Evolutionary conservation across 306 rosid genomes (phyloP).

Genomic region (Ormosia emarginata): DNA sequence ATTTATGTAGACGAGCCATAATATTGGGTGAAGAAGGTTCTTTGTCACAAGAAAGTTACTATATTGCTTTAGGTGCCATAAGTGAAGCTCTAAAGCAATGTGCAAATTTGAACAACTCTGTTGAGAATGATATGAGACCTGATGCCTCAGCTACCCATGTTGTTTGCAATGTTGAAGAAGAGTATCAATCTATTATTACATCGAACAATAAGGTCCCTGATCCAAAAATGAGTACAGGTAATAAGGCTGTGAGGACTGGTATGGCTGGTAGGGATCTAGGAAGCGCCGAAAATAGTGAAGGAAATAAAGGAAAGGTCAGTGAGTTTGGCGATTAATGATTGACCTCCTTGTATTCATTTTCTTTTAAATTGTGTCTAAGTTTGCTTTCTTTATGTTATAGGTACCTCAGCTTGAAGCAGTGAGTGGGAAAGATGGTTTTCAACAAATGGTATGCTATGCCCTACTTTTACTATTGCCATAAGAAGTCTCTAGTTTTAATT

Average conservation of each 20-base stretch:
- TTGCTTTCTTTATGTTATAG: slow-evolving; percentile 29
- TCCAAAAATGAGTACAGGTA: slow-evolving; percentile 31
- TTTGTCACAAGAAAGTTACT: slow-evolving; percentile 55
- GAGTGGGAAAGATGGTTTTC: slow-evolving; percentile 41
- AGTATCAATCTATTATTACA: slow-evolving; percentile 25
- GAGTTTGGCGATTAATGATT: slow-evolving; percentile 4
- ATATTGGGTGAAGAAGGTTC: slow-evolving; percentile 70
- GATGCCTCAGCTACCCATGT: slow-evolving; percentile 23
- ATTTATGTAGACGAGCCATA: slow-evolving; percentile 60
- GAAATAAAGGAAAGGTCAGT: slow-evolving; percentile 48
- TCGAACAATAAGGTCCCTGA: slow-evolving; percentile 23
- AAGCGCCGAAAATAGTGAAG: slow-evolving; percentile 23
- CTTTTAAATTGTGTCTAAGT: neutral
- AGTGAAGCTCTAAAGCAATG: slow-evolving; percentile 52
- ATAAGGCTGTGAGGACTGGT: slow-evolving; percentile 32
- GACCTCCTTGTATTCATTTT: neutral
- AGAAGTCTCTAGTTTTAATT: neutral
- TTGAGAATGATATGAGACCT: slow-evolving; percentile 36
- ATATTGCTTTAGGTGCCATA: slow-evolving; percentile 42
- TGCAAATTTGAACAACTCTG: slow-evolving; percentile 34
- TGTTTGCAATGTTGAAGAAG: slow-evolving; percentile 38
- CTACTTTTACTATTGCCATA: neutral
- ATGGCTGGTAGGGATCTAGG: slow-evolving; percentile 33
- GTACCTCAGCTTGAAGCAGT: slow-evolving; percentile 39
- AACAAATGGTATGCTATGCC: slow-evolving; percentile 43